phyloP scores from a whole-genome alignment of 148 eudicot species.

The Drosera capensis region DNA sequence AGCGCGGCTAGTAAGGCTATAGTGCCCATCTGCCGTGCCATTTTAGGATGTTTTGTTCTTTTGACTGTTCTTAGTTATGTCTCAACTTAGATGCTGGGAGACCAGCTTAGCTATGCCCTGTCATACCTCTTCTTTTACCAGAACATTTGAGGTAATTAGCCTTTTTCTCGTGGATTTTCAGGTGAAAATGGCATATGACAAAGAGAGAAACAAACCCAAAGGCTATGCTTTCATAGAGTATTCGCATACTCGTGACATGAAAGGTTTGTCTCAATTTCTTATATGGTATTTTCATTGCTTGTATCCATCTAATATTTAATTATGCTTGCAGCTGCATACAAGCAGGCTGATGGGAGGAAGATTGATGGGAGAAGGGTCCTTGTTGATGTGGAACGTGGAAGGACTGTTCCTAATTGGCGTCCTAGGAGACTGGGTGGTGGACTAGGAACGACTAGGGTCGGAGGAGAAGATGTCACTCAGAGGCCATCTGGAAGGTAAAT shows the following conservation, averaged over 20 bases:
- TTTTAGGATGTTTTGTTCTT: constrained; percentile 35
- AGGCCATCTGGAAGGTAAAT: constrained; percentile 43
- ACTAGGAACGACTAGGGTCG: constrained; percentile 82
- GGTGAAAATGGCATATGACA: constrained; percentile 74
- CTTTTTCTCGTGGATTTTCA: constrained; percentile 15
- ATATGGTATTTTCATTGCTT: too few species aligned
- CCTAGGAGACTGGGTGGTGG: constrained; percentile 99
- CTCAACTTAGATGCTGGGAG: constrained; percentile 4
- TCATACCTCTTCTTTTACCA: constrained; percentile 12
- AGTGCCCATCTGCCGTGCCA: constrained; percentile 94
- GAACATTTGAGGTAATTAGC: constrained; percentile 11
- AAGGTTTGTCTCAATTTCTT: too few species aligned
- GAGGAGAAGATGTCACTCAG: constrained; percentile 54
- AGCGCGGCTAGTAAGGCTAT: constrained; percentile 97
- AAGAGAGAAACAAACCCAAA: constrained; percentile 67
- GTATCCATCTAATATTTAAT: too few species aligned
- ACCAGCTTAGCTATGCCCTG: neutral
- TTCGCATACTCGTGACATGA: constrained; percentile 96
- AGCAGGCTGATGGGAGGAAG: constrained; percentile 97
- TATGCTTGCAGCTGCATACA: constrained; percentile 70
- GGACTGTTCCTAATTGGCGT: constrained; percentile 98
- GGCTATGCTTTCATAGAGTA: constrained; percentile 97
- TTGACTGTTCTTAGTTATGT: constrained; percentile 7
- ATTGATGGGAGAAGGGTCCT: constrained; percentile 94
- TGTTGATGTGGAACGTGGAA: constrained; percentile 98